phyloP scores from a whole-genome alignment of 1,284 basidiomycete species.

The Hymenochaete sp. region DNA sequence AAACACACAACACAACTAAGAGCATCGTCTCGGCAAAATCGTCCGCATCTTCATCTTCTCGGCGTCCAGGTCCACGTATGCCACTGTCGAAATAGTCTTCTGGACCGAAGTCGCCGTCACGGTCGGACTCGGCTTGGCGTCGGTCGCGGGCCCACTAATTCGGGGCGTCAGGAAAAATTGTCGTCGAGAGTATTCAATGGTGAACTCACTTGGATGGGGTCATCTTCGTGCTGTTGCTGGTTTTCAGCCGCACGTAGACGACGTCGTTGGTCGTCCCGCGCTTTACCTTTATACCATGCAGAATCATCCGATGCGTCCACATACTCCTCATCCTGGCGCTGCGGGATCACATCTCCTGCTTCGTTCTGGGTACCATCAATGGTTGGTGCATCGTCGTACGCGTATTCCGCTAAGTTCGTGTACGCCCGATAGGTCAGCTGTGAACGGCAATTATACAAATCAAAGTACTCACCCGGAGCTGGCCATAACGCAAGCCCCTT shows the following conservation, averaged over 20 bases:
- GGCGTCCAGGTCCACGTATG: slow-evolving; percentile 31
- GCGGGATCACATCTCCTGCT: slow-evolving; percentile 13
- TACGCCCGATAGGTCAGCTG: neutral
- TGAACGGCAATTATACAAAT: neutral
- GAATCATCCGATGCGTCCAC: slow-evolving; percentile 43
- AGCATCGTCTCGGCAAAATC: slow-evolving; percentile 69
- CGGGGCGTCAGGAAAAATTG: slow-evolving; percentile 2
- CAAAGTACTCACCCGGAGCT: slow-evolving; percentile 31
- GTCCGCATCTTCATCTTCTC: slow-evolving; percentile 47
- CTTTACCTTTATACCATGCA: slow-evolving; percentile 73
- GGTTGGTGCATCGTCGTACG: neutral
- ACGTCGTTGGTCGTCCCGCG: slow-evolving; percentile 61
- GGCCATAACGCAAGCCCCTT: slow-evolving; percentile 61
- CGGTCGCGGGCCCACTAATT: slow-evolving; percentile 68
- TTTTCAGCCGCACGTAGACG: slow-evolving; percentile 35
- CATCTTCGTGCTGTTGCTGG: slow-evolving; percentile 41
- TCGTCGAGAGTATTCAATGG: neutral
- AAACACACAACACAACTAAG: slow-evolving; percentile 53
- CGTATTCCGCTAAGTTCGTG: neutral
- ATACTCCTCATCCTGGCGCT: slow-evolving; percentile 24
- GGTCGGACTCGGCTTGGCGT: slow-evolving; percentile 59
- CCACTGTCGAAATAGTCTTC: slow-evolving; percentile 74
- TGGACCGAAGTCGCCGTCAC: slow-evolving; percentile 64
- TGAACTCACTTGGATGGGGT: slow-evolving; percentile 55
- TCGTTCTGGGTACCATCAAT: neutral